Conservation (phyloP, 129 eudicot genomes). For the Tagetes erecta region DNA sequence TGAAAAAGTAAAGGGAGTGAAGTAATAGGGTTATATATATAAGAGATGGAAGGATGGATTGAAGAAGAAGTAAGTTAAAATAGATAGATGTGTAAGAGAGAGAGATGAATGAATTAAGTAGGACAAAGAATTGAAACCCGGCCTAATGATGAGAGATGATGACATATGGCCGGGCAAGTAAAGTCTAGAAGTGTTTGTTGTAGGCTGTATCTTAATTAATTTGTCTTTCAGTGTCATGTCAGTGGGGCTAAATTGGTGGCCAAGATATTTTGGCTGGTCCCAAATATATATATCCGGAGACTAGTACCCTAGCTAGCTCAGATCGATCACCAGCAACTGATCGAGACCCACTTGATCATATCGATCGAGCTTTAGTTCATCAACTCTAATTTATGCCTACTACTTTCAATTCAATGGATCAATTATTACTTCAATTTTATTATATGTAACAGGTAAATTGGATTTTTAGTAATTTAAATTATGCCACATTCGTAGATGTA, state of each 20-base stretch:
- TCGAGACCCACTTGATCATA: conserved; percentile 30
- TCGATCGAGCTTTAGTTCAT: background rate
- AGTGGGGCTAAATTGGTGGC: conserved; percentile 62
- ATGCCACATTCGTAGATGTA: too few species aligned
- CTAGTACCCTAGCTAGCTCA: too few species aligned
- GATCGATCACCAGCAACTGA: conserved; percentile 63
- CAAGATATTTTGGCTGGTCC: conserved; percentile 31
- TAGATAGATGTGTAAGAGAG: conserved; percentile 19
- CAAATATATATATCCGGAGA: conserved; percentile 1
- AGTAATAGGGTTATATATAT: conserved; percentile 6
- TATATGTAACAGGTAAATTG: too few species aligned
- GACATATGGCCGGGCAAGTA: conserved; percentile 28
- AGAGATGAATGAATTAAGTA: background rate
- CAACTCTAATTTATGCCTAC: background rate
- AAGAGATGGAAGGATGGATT: background rate
- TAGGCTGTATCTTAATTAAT: conserved; percentile 19
- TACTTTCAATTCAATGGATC: too few species aligned
- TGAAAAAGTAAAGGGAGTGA: background rate
- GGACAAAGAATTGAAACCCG: conserved; percentile 33
- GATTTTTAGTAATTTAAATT: too few species aligned
- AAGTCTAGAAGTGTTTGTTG: conserved; percentile 30
- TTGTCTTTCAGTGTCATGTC: conserved; percentile 40
- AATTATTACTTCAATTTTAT: too few species aligned
- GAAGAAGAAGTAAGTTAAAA: conserved; percentile 18
- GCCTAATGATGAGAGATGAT: conserved; percentile 44